Conservation (phyloP, 768 basidiomycete genomes). For the Cyclocybe cylindracea region DNA sequence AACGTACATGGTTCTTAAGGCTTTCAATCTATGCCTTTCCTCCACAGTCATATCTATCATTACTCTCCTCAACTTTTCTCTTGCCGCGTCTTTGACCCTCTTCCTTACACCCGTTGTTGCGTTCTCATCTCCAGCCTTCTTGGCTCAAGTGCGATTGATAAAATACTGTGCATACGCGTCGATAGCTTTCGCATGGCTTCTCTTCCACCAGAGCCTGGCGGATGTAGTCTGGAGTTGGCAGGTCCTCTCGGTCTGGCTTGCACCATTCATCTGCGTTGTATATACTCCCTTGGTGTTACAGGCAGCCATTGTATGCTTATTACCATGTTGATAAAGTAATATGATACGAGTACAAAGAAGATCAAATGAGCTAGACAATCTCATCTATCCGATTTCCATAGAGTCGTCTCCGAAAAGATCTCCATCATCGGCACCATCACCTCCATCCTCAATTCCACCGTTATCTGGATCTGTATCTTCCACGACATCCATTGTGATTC, state of each 20-base stretch:
- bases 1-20: conserved; percentile 56
- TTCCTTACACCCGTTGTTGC: conserved; percentile 63
- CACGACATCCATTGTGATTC: conserved; percentile 43
- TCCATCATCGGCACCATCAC: conserved; percentile 32
- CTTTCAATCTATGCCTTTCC: conserved; percentile 78
- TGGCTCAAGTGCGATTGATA: conserved; percentile 19
- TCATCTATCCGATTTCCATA: conserved; percentile 35
- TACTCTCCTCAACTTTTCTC: conserved; percentile 90
- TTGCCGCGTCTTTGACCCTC: conserved; percentile 72
- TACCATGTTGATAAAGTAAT: conserved; percentile 25
- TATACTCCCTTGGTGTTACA: conserved; percentile 77
- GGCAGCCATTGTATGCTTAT: conserved; percentile 57
- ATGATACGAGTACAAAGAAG: conserved; percentile 1
- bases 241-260: conserved; percentile 78
- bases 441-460: conserved; percentile 29
- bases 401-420: conserved; percentile 55
- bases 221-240: conserved; percentile 77
- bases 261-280: conserved; percentile 79
- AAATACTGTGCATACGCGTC: conserved; percentile 42
- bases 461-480: conserved; percentile 39
- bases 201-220: conserved; percentile 40
- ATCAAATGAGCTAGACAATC: conserved; percentile 1
- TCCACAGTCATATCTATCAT: conserved; percentile 85
- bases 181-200: conserved; percentile 62
- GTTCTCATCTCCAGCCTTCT: conserved; percentile 24